Base-by-base conservation (phyloP, 148 eudicot species). In the Pharnaceum exiguum region DNA sequence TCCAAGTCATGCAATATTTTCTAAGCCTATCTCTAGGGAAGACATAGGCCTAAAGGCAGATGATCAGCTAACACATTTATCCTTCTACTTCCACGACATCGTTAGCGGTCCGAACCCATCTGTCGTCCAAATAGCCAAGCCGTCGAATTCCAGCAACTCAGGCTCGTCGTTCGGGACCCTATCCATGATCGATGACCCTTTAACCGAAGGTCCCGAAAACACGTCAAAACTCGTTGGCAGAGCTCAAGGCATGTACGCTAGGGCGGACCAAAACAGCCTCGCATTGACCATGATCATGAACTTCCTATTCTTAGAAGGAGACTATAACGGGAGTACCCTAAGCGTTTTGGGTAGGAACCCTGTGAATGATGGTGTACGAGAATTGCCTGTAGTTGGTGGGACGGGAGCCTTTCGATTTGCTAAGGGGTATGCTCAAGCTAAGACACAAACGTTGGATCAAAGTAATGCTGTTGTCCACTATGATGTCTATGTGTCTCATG, bases 321-420 rank as follows among this genome's bases (percentile, higher is more conserved):
- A 71, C 5, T 74, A 50, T 13, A 81, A 77, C 15, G 79, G 82
- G 4, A 81, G 85, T 30, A 74, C 79, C 0, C 19, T 81, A 3
- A 64, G 77, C 12, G 63, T 81, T 5, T 3, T 77, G 6, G 85
- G 85, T 3, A 51, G 82, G 55, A 69, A 77, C 49, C 42, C 55
- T 0, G 69, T 68, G 37, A 28, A 58, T 11, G 52, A 59, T 5
- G 44, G 67, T 19, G 59, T 65, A 24, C 65, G 79, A 3, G 85
- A 81, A 35, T 39, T 81, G 72, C 75, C 79, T 13, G 69, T 81
- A 25, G 51, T 77, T 15, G 85, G 85, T n/a, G 82, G 85, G 7
- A 77, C 79, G 24, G 82, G 85, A 2, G 55, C 56, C 45, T 77
- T 81, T 47, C 63, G 85, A 5, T 81, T 74, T 50, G 85, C 85